These are phyloP conservation scores for Amphichorda felina DNA, from an alignment of 2,329 filamentous ascomycete species.

Conservation along the genomic window DNA sequence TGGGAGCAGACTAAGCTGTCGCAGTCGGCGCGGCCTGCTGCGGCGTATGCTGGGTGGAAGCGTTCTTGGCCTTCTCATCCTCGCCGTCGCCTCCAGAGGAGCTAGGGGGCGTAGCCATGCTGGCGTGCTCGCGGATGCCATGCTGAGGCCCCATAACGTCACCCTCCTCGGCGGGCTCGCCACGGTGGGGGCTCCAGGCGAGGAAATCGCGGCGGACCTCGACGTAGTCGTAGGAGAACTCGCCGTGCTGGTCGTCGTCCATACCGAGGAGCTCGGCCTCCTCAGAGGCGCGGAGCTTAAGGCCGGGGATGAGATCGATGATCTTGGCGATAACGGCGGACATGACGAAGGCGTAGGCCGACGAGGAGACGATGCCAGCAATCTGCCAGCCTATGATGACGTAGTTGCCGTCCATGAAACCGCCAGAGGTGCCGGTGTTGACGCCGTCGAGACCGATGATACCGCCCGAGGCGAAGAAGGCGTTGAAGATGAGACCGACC, in stretches of 20 bases:
- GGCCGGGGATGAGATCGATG: conserved; percentile 65
- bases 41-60: not conserved
- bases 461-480: conserved; percentile 55
- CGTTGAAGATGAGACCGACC: conserved; percentile 62
- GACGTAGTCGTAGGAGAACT: conserved; percentile 85
- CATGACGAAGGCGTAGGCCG: conserved; percentile 60
- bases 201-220: conserved; percentile 82
- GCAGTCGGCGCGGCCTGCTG: not conserved
- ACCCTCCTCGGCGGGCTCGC: conserved; percentile 47
- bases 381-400: conserved; percentile 69
- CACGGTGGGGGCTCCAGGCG: conserved; percentile 70
- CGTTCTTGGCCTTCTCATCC: not conserved
- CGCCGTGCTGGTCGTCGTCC: conserved; percentile 83
- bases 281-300: conserved; percentile 68
- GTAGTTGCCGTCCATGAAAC: conserved; percentile 67
- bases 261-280: conserved; percentile 78
- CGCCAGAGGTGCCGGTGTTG: conserved; percentile 55
- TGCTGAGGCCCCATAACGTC: conserved; percentile 53
- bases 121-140: conserved; percentile 55
- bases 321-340: conserved; percentile 61
- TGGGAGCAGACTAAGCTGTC: too few species aligned
- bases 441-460: conserved; percentile 68
- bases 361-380: conserved; percentile 58
- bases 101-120: conserved; percentile 17
- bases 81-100: conserved; percentile 7